Conservation (phyloP, 2,329 filamentous ascomycete species). For the Aspergillus ochraceus region DNA sequence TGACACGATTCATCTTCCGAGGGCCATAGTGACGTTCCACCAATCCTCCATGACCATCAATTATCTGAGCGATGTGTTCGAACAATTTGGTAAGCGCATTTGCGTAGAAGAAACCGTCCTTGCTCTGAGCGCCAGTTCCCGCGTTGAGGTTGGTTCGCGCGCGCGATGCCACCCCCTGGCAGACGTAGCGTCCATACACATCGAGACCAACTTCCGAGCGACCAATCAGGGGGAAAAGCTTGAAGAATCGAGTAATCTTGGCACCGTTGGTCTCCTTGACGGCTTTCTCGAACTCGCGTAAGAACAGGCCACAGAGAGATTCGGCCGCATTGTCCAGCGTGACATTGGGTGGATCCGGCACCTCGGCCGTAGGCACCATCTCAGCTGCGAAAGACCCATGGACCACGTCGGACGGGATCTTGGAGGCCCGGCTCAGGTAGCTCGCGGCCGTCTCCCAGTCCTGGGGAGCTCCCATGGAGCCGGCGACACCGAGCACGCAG, state of each 20-base stretch:
- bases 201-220: constrained; percentile 86
- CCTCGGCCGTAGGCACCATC: constrained; percentile 92
- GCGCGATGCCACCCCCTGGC: constrained; percentile 83
- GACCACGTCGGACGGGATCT: constrained; percentile 77
- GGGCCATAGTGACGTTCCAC: constrained; percentile 92
- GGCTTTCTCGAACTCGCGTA: constrained; percentile 93
- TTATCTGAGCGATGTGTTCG: constrained; percentile 95
- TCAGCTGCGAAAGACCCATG: constrained; percentile 83
- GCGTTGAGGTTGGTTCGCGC: constrained; percentile 80
- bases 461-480: constrained; percentile 95
- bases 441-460: constrained; percentile 97
- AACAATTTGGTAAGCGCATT: constrained; percentile 89
- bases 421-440: constrained; percentile 80
- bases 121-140: constrained; percentile 59
- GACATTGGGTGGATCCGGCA: constrained; percentile 84
- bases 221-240: constrained; percentile 92
- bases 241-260: constrained; percentile 94
- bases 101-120: constrained; percentile 87
- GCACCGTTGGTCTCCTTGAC: constrained; percentile 82
- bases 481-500: constrained; percentile 89
- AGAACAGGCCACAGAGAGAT: constrained; percentile 83
- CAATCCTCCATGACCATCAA: constrained; percentile 85
- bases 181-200: constrained; percentile 94
- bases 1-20: constrained; percentile 92
- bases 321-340: constrained; percentile 87